phyloP scores from a whole-genome alignment of 1,284 basidiomycete genomes.

The Marasmius tenuissimus region DNA sequence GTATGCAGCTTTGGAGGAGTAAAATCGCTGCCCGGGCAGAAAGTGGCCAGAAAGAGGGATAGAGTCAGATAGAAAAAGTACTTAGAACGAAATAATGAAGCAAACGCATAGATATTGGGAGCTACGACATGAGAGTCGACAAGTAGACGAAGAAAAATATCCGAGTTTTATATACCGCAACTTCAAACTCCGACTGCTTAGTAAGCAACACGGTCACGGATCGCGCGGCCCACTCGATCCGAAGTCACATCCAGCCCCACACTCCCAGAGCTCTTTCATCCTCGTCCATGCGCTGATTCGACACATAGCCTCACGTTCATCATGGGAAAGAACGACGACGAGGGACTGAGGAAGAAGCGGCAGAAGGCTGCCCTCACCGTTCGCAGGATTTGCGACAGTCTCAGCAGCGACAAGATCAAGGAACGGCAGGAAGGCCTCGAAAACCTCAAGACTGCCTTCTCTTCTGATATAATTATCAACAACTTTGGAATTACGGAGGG shows the following conservation, averaged over 20 bases:
- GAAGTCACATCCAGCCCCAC: constrained; percentile 17
- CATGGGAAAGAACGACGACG: background rate
- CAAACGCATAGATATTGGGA: too few relatives aligned
- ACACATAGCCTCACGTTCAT: background rate
- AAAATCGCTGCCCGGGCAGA: constrained; percentile 69
- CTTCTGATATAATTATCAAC: constrained; percentile 49
- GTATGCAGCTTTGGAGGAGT: constrained; percentile 54
- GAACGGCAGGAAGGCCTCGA: constrained; percentile 70
- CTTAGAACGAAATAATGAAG: background rate
- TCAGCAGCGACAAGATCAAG: constrained; percentile 69
- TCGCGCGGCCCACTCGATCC: background rate
- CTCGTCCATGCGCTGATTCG: constrained; percentile 11
- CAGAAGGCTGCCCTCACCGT: background rate
- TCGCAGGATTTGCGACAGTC: constrained; percentile 41
- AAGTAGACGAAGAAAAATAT: background rate
- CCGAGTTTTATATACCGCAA: background rate
- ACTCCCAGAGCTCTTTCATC: constrained; percentile 5
- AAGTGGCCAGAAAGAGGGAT: constrained; percentile 43
- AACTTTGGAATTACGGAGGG: constrained; percentile 52
- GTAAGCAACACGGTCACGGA: background rate
- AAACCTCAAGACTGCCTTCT: constrained; percentile 60
- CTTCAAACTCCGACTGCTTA: background rate
- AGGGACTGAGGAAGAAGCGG: too few relatives aligned
- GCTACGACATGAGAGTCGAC: too few relatives aligned
- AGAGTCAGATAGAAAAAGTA: background rate